Conservation (phyloP, 306 rosid species). For the Rosa persica region DNA sequence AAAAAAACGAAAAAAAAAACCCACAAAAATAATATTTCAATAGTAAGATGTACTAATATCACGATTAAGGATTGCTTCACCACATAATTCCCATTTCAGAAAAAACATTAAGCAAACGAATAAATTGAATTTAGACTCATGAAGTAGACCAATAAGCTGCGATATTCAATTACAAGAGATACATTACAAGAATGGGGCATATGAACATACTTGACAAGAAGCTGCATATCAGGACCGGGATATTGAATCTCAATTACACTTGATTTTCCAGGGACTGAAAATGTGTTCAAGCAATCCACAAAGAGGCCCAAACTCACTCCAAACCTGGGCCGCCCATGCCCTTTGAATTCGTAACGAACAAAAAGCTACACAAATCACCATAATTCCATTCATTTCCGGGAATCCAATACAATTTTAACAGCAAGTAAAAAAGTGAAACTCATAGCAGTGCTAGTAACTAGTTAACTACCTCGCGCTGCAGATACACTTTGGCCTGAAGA, state of each 20-base stretch:
- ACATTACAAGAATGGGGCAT: not conserved
- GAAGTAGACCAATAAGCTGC: not conserved
- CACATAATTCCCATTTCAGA: not conserved
- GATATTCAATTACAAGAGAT: not conserved
- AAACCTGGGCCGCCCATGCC: slow-evolving; percentile 78
- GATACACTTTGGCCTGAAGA: slow-evolving; percentile 93
- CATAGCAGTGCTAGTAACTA: not conserved
- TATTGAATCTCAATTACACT: slow-evolving; percentile 67
- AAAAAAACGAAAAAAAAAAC: too few relatives aligned
- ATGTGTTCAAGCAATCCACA: slow-evolving; percentile 82
- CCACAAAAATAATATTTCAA: too few relatives aligned
- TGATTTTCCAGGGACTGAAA: slow-evolving; percentile 68
- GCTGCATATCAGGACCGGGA: slow-evolving; percentile 96
- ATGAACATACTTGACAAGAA: slow-evolving; percentile 73
- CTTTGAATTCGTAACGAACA: slow-evolving; percentile 67
- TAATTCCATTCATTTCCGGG: not conserved
- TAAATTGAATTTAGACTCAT: not conserved
- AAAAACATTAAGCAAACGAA: not conserved
- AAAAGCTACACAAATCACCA: slow-evolving; percentile 50
- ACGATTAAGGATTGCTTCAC: not conserved
- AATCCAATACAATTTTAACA: not conserved
- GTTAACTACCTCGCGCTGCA: slow-evolving; percentile 72
- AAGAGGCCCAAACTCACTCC: slow-evolving; percentile 89
- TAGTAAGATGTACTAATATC: not conserved
- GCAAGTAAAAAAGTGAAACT: not conserved